These are phyloP conservation scores for Psilocybe sp. DNA, from an alignment of 768 basidiomycete genomes.

Conservation along the genomic window DNA sequence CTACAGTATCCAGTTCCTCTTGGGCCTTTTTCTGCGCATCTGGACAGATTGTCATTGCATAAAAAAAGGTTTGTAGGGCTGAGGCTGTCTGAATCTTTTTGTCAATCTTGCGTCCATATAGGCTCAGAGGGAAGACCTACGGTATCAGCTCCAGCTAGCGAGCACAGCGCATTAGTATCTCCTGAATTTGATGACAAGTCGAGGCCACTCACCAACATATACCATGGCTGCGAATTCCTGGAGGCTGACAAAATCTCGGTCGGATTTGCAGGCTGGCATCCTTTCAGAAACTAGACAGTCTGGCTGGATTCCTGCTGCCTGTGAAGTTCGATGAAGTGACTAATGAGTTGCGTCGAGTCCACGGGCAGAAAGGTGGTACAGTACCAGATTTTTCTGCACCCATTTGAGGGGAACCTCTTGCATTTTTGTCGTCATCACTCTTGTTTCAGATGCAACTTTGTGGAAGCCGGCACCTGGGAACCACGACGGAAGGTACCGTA, in stretches of 20 bases:
- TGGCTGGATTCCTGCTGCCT: conserved; percentile 13
- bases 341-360: background rate
- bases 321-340: background rate
- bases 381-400: conserved; percentile 17
- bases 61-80: conserved; percentile 18
- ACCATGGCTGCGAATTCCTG: conserved; percentile 13
- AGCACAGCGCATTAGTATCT: background rate
- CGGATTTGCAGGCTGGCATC: conserved; percentile 6
- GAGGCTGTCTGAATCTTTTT: conserved; percentile 10
- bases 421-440: conserved; percentile 13
- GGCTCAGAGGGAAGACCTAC: background rate
- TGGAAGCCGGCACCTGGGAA: conserved; percentile 28
- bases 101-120: background rate
- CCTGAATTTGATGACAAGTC: too few relatives aligned
- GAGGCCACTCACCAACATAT: conserved; percentile 11
- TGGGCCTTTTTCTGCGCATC: too few relatives aligned
- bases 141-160: conserved; percentile 14
- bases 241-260: conserved; percentile 2
- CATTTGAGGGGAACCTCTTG: too few relatives aligned
- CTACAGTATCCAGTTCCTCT: too few relatives aligned
- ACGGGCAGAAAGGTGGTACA: background rate
- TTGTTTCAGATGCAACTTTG: conserved; percentile 9
- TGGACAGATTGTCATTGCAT: conserved; percentile 25
- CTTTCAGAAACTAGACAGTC: conserved; percentile 7
- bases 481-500: too few relatives aligned